Base-by-base conservation (phyloP, 495 filamentous ascomycete species). In the Aspergillus sparsus region DNA sequence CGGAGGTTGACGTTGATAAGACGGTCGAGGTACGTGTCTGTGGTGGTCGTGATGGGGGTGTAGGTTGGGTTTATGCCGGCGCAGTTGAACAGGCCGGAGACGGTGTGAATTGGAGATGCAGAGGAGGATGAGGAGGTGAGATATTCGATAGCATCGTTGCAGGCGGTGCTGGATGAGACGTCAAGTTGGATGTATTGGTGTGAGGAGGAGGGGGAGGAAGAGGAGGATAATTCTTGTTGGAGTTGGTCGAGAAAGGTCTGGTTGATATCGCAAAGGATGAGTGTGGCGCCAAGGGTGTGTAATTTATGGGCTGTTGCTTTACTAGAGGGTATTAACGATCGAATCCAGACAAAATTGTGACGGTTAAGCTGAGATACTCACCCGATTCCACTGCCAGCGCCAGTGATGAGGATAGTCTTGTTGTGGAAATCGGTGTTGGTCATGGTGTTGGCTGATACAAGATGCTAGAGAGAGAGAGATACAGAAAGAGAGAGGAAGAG, bases 361-460 rank as follows among this genome's bases (percentile, higher is more conserved):
- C 0, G 27, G 10, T n/a, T 31, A 12, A 31, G 18, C 9, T 8
- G 49, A 34, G n/a, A 9, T 8, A n/a, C 62, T 18, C 72, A 74
- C 60, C 82, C 82, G 53, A 84, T 83, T 51, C 82, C 82, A 49
- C 74, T 79, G 13, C 72, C 78, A 10, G 79, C 80, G 10, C 80
- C 80, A 4, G 81, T 83, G 53, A 82, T 74, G 15, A 82, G 64
- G 60, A 78, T 71, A 35, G 34, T 37, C 34, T 60, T 53, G 56
- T 32, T 34, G 45, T 53, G 27, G n/a, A 53, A 53, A 36, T 41
- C 1, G 21, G 21, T 27, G 3, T 27, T 3, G 21, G 21, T 3
- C 21, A 27, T 27, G 21, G 21, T 27, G 21, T 27, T 27, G 3
- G 21, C 21, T 27, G 3, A 27, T 27, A 27, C 21, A 27, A 3